Evolutionary conservation across 306 rosid genomes (phyloP).

Genomic region (Cucurbita ficifolia): DNA sequence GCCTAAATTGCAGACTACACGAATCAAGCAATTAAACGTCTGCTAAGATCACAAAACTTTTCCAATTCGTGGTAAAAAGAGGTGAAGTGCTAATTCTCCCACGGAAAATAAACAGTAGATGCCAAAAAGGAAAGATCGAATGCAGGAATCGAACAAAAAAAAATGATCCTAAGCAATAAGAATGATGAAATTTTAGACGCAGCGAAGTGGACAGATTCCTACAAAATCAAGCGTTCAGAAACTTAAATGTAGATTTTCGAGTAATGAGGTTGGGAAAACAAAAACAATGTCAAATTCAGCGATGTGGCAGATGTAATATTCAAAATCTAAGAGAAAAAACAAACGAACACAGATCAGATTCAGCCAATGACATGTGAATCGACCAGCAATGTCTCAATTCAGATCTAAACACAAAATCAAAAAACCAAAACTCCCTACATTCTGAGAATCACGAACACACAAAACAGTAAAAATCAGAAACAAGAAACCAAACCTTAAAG

Average conservation of each 20-base stretch:
- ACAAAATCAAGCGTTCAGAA: background rate
- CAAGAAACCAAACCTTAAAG: conserved; percentile 34
- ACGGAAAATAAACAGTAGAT: background rate
- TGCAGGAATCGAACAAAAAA: background rate
- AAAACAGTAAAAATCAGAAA: background rate
- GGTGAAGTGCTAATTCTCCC: background rate
- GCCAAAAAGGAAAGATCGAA: background rate
- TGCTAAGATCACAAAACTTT: background rate
- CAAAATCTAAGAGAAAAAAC: background rate
- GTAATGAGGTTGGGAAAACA: background rate
- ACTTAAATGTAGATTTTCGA: background rate
- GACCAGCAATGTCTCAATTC: background rate
- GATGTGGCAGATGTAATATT: background rate
- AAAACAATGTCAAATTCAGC: background rate
- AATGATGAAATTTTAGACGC: background rate
- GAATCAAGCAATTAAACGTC: background rate
- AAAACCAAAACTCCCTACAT: background rate
- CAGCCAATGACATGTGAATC: background rate
- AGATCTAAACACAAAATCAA: background rate
- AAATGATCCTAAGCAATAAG: background rate
- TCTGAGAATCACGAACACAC: background rate
- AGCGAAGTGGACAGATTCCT: background rate
- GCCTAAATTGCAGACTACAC: background rate
- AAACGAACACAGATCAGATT: background rate
- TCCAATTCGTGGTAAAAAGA: background rate